phyloP scores from a whole-genome alignment of 192 early-diverging fungal genomes.

The Diversispora epigaea region DNA sequence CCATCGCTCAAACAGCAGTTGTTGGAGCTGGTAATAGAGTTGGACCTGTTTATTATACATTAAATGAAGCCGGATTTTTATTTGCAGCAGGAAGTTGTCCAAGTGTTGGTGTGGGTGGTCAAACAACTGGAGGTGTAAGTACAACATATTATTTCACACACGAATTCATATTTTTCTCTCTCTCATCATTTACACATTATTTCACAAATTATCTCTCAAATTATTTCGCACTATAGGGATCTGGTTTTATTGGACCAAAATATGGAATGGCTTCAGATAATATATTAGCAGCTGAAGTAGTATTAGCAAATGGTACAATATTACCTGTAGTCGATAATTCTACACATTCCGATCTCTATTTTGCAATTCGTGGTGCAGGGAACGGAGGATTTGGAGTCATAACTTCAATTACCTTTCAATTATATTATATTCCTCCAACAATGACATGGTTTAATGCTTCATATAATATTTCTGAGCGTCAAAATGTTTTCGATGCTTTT shows the following conservation, averaged over 20 bases:
- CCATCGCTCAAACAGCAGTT: conserved; percentile 24
- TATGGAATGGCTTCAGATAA: conserved; percentile 49
- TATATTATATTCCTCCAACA: conserved; percentile 16
- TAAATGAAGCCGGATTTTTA: conserved; percentile 31
- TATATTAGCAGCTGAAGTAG: conserved; percentile 40
- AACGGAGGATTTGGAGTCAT: conserved; percentile 43
- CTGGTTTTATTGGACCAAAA: conserved; percentile 45
- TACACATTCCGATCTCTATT: conserved; percentile 54
- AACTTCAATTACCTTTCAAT: conserved; percentile 31
- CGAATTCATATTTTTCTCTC: background rate
- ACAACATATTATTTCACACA: background rate
- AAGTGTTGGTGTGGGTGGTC: conserved; percentile 53
- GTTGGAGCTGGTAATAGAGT: conserved; percentile 49
- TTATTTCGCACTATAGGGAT: conserved; percentile 33
- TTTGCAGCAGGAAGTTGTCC: conserved; percentile 53
- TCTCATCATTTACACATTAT: too few relatives aligned
- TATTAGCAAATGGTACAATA: conserved; percentile 43
- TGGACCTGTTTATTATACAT: conserved; percentile 45
- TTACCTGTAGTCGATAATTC: conserved; percentile 27
- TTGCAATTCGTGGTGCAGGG: conserved; percentile 58
- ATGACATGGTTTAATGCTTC: background rate
- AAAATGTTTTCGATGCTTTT: background rate
- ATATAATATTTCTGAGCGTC: background rate
- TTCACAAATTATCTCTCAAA: background rate
- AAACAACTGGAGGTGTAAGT: conserved; percentile 42